A percentile compares a stretch with the other conserved stretches of the same genome.
These are phyloP conservation scores for Avena insularis DNA, from an alignment of 176 grass and related monocot genomes.

Conservation along the genomic window DNA sequence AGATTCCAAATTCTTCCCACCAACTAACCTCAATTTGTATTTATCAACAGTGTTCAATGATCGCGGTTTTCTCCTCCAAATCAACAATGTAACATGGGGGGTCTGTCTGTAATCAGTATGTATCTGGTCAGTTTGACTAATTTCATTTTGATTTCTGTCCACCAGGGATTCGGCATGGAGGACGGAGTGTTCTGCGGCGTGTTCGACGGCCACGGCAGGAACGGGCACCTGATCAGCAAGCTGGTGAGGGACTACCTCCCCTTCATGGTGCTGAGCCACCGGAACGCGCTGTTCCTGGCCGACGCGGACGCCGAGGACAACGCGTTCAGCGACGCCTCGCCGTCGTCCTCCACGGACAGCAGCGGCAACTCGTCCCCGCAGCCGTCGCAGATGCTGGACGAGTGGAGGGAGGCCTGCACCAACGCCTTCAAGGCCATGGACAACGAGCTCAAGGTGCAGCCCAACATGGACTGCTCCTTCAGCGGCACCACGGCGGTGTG, in stretches of 20 bases:
- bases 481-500: conserved; percentile 93
- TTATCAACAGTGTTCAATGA: neutral
- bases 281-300: conserved; percentile 58
- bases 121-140: neutral
- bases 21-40: conserved; percentile 2
- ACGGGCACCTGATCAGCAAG: conserved; percentile 72
- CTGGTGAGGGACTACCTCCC: conserved; percentile 80
- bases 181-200: conserved; percentile 90
- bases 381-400: conserved; percentile 62
- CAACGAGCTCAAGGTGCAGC: conserved; percentile 73
- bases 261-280: conserved; percentile 74
- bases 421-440: conserved; percentile 82
- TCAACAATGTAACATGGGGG: neutral
- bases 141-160: neutral
- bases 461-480: conserved; percentile 57
- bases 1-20: neutral
- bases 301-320: conserved; percentile 5
- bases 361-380: conserved; percentile 39
- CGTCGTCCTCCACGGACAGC: conserved; percentile 42
- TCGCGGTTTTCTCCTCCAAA: neutral
- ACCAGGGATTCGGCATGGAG: conserved; percentile 85
- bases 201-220: conserved; percentile 92
- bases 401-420: conserved; percentile 76
- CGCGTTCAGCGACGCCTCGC: conserved; percentile 49
- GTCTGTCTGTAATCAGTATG: neutral